Base-by-base conservation (phyloP, 2,329 filamentous ascomycete species). In the Grosmannia serpens region DNA sequence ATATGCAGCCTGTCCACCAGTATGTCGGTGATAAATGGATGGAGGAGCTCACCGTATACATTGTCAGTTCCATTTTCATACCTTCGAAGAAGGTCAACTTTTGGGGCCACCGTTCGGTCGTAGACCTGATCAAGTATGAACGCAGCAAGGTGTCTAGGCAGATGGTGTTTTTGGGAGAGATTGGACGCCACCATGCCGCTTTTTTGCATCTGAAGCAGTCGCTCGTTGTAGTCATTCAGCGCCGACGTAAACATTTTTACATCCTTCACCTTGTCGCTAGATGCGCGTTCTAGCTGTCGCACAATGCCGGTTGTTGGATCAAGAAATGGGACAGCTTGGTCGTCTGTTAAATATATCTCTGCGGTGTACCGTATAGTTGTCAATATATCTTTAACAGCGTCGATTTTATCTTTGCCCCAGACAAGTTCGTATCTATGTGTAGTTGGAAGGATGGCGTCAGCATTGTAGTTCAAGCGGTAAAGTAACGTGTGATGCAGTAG, bases 1-100 rank as follows among this genome's bases (percentile, higher is more conserved):
- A 97, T 83, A 51, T 83, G 78, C 3, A 88, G 87, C 69, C 89
- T 82, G 64, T 85, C 78, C 20, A 85, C 82, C 65, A 99, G 85
- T 60, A 97, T 89, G 59, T 86, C 83, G 62, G 87, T 88, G 63
- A 94, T 82, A 68, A 99, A 95, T 1, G 86, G 85, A 24, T 91
- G 87, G 33, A 94, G 78, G 29, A 99, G 82, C 71, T 99, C 94
- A 68, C 94, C 94, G 68, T 99, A 99, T 46, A 95, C 89, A 65
- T 95, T 92, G 71, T 95, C 90, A 64, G 88, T 89, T 65, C 91
- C 92, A 68, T 91, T 90, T 67, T 94, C 84, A 70, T 97, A 96
- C 65, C 88, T 86, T 60, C 85, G 84, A 15, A 97, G 82, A 11
- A 86, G 82, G 62, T 95, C 89, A 27, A 96, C 90, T 61, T 88